Evolutionary conservation across 352 stramenopile genomes (phyloP).

Genomic region (Elongisporangium prolatum): DNA sequence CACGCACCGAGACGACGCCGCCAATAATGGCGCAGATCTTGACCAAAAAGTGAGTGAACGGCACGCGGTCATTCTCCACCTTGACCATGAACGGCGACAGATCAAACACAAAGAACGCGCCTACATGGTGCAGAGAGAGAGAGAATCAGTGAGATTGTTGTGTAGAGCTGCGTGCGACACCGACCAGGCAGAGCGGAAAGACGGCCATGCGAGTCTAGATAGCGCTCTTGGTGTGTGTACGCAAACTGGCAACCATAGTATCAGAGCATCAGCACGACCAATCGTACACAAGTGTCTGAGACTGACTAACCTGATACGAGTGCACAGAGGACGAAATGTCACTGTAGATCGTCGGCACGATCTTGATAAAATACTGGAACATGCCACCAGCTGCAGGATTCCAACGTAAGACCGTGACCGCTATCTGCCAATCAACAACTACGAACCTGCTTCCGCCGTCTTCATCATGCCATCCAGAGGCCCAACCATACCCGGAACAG

Average conservation of each 20-base stretch:
- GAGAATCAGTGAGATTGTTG: background rate
- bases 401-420: background rate
- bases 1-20: conserved; percentile 76
- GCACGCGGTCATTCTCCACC: conserved; percentile 74
- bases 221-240: conserved; percentile 78
- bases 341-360: conserved; percentile 83
- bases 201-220: conserved; percentile 58
- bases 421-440: conserved; percentile 4
- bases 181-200: conserved; percentile 67
- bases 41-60: conserved; percentile 81
- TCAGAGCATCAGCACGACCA: conserved; percentile 4
- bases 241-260: conserved; percentile 42
- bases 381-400: conserved; percentile 52
- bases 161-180: background rate
- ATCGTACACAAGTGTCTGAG: background rate
- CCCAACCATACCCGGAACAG: conserved; percentile 26
- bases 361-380: conserved; percentile 89
- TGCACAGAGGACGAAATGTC: conserved; percentile 57
- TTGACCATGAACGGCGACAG: conserved; percentile 86
- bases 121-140: conserved; percentile 10
- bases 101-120: conserved; percentile 84
- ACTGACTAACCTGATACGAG: conserved; percentile 56
- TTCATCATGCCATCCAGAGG: conserved; percentile 59
- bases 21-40: conserved; percentile 83
- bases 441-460: conserved; percentile 38